Evolutionary conservation across 345 rosid species (phyloP), one percentile per base, ranked within the genome.

Genomic region (Turnera subulata): DNA sequence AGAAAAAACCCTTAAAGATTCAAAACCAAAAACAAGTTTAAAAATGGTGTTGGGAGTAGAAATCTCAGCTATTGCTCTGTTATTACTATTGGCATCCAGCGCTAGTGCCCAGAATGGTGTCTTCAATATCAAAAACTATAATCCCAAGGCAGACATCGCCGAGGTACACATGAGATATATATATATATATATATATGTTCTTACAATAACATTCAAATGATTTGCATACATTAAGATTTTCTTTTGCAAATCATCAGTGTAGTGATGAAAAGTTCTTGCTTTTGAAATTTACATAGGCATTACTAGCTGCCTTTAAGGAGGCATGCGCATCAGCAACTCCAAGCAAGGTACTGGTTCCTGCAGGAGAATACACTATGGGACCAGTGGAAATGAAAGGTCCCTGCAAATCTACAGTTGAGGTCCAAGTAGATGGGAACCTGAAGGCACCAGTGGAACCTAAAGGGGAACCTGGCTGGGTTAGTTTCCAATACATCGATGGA

Each of bases 341-440:
- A 4, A 61, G 73, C 70, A 65, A 55, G 6, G 35, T 83, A 6
- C 39, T 57, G 58, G 73, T 80, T 26, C 61, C 77, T 2, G 55
- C 65, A 64, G 89, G 84, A 19, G 63, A 48, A 9, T 83, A 71
- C 68, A 13, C 70, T 61, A 58, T 74, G 37, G 52, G 69, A 4
- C 16, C 6, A 0, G 5, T 76, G 65, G 29, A 14, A 9, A 26
- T 83, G 21, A 6, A 18, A 10, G 84, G 86, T 20, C 84, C 89
- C 6, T 83, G 89, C 74, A 76, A 74, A 56, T 63, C 58, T 26
- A 54, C 64, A 6, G 38, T 84, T 33, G 64, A 57, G 52, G 0
- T 80, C 11, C 66, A 63, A 50, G 25, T 84, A 19, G 56, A 66
- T 46, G 91, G 85, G 9, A 73, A 50, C 19, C 25, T 84, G 20